A percentile compares a stretch with the other conserved stretches of the same genome.
Evolutionary conservation across 2,329 filamentous ascomycete genomes (phyloP).

Genomic region (Cryphonectria naterciae): DNA sequence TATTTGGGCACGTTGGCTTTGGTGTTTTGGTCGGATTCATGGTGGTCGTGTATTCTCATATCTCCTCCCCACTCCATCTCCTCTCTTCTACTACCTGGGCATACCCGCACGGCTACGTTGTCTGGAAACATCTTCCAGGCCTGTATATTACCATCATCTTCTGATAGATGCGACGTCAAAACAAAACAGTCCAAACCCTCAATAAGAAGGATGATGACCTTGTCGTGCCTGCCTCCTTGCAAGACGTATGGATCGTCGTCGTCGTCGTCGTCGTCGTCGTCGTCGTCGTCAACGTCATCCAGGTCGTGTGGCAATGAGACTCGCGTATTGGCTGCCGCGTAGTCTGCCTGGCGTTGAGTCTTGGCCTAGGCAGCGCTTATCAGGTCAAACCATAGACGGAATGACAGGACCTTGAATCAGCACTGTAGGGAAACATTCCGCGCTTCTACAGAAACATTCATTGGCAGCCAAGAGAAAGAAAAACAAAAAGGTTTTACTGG

Average conservation of each 20-base stretch:
- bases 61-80: constrained; percentile 41
- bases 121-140: constrained; percentile 26
- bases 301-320: background rate
- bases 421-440: background rate
- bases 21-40: constrained; percentile 51
- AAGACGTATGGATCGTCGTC: background rate
- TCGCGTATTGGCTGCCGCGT: background rate
- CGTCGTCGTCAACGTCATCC: background rate
- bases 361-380: constrained; percentile 13
- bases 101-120: constrained; percentile 30
- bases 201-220: background rate
- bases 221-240: background rate
- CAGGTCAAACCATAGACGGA: background rate
- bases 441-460: background rate
- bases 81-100: constrained; percentile 35
- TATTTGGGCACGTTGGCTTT: constrained; percentile 51
- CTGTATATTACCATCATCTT: constrained; percentile 36
- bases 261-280: background rate
- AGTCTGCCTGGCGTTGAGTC: background rate
- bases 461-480: background rate
- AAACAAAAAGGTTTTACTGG: background rate
- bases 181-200: constrained; percentile 12
- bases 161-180: constrained; percentile 18
- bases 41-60: constrained; percentile 44
- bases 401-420: background rate